Conservation (phyloP, 169 alveolate species). For the Plasmodium adleri region DNA sequence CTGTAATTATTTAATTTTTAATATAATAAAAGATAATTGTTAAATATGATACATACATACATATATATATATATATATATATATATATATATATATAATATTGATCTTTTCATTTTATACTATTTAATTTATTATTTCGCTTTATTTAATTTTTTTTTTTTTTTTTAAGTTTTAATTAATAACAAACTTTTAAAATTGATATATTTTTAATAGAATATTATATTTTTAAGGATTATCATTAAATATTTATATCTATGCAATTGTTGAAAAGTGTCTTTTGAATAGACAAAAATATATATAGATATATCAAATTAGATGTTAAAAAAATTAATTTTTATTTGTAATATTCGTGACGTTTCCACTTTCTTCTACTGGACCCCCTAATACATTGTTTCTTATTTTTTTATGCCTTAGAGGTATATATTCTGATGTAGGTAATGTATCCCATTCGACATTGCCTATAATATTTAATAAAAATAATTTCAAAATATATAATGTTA, state of each 20-base stretch:
- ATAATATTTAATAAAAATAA: conserved; percentile 6
- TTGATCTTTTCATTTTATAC: background rate
- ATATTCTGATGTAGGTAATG: conserved; percentile 1
- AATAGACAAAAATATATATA: background rate
- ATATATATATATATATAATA: conserved; percentile 5
- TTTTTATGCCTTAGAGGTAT: background rate
- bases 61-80: background rate
- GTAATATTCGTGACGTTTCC: conserved; percentile 37
- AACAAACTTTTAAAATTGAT: conserved; percentile 18
- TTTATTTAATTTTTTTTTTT: conserved; percentile 8
- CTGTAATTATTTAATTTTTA: too few relatives aligned
- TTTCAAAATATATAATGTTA: background rate
- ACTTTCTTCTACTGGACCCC: conserved; percentile 71
- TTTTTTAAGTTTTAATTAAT: conserved; percentile 26
- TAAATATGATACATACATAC: too few relatives aligned
- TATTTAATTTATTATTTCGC: background rate
- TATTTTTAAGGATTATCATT: conserved; percentile 28
- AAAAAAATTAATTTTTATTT: conserved; percentile 25
- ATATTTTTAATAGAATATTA: conserved; percentile 42
- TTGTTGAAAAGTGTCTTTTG: too few relatives aligned
- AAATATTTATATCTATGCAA: background rate
- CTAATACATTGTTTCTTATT: conserved; percentile 4
- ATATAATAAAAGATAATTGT: too few relatives aligned
- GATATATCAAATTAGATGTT: background rate
- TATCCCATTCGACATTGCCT: conserved; percentile 48